Percentiles rank a stretch among this genome's conserved stretches.
Conservation (phyloP, 495 filamentous ascomycete species). For the Penicillium pulvis region DNA sequence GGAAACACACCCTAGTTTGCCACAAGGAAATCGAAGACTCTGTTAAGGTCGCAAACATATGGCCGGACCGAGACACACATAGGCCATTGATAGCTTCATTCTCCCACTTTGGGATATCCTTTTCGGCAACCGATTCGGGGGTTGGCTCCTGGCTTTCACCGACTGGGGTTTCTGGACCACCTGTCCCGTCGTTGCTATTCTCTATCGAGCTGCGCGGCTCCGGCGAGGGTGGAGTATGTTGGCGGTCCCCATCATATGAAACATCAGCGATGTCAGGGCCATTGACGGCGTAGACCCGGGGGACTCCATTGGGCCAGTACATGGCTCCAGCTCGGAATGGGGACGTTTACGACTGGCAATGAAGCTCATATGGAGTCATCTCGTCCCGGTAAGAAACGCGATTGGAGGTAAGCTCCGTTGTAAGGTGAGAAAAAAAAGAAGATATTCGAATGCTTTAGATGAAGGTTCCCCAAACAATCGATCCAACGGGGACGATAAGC, state of each 20-base stretch:
- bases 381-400: slow-evolving; percentile 17
- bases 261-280: slow-evolving; percentile 46
- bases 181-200: slow-evolving; percentile 2
- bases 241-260: slow-evolving; percentile 41
- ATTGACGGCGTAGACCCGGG: slow-evolving; percentile 82
- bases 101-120: slow-evolving; percentile 40
- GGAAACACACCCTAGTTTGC: slow-evolving; percentile 80
- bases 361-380: slow-evolving; percentile 48
- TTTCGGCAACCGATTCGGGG: slow-evolving; percentile 12
- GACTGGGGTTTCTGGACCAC: slow-evolving; percentile 13
- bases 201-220: slow-evolving; percentile 11
- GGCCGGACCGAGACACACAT: slow-evolving; percentile 76
- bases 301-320: slow-evolving; percentile 97
- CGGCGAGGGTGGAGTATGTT: not conserved
- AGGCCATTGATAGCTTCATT: slow-evolving; percentile 71
- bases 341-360: slow-evolving; percentile 28
- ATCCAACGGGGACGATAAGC: slow-evolving; percentile 31
- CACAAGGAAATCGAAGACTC: slow-evolving; percentile 80
- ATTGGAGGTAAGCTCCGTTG: not conserved
- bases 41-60: slow-evolving; percentile 89
- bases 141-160: slow-evolving; percentile 17
- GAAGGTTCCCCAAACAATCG: slow-evolving; percentile 13
- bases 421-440: slow-evolving; percentile 8
- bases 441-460: slow-evolving; percentile 4
- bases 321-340: slow-evolving; percentile 58